A percentile compares a stretch with the other conserved stretches of the same genome.
phyloP scores from a whole-genome alignment of 2,329 filamentous ascomycete species.

The Colletotrichum liriopes region DNA sequence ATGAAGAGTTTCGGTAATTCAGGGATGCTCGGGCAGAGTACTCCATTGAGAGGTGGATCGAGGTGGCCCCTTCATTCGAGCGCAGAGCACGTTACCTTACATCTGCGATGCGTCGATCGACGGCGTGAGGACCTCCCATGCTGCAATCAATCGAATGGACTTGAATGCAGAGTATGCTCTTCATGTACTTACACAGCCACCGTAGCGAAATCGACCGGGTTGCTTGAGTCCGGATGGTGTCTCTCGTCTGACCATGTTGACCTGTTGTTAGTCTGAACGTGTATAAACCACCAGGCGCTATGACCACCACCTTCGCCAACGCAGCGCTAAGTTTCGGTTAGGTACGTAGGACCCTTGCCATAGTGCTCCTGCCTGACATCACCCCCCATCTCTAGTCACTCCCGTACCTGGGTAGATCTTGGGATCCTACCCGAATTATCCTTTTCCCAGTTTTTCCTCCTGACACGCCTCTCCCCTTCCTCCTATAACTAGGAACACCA shows the following conservation, averaged over 20 bases:
- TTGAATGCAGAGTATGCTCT: background rate
- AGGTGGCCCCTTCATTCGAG: constrained; percentile 9
- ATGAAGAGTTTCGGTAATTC: background rate
- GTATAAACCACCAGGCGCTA: background rate
- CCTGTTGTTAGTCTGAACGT: background rate
- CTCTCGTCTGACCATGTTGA: background rate
- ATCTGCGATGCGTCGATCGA: background rate
- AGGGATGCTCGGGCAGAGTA: background rate
- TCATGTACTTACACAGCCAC: background rate
- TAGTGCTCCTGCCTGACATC: constrained; percentile 40
- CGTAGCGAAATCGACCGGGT: background rate
- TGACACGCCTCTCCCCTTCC: background rate
- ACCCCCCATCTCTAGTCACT: constrained; percentile 25
- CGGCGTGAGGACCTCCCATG: background rate
- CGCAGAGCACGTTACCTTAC: background rate
- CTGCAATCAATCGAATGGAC: no score
- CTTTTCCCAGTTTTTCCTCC: constrained; percentile 7
- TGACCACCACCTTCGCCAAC: constrained; percentile 16
- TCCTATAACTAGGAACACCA: background rate
- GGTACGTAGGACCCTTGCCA: constrained; percentile 28
- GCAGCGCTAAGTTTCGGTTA: constrained; percentile 26
- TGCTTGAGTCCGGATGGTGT: background rate
- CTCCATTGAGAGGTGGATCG: constrained; percentile 17
- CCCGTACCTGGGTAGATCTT: constrained; percentile 4
- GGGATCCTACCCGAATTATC: background rate